Percentiles rank a stretch among this genome's conserved stretches.
Evolutionary conservation across 106 monocot genomes (phyloP).

Genomic region (Acorus calamus): DNA sequence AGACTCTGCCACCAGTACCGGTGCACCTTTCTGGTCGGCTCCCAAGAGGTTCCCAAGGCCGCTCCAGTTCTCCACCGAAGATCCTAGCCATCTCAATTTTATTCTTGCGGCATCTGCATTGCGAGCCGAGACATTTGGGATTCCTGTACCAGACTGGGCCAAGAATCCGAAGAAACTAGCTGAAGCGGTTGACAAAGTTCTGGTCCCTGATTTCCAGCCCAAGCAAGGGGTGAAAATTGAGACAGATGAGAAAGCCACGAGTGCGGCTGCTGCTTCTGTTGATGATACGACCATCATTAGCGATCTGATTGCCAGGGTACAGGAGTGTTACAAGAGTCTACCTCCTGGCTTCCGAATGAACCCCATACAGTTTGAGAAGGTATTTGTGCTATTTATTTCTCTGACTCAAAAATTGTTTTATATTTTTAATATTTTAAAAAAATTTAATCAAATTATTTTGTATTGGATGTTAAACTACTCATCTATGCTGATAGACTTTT

Average conservation of each 20-base stretch:
- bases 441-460: no score
- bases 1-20: constrained; percentile 61
- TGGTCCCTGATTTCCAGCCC: constrained; percentile 72
- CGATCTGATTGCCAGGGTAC: constrained; percentile 48
- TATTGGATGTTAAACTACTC: no score
- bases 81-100: constrained; percentile 62
- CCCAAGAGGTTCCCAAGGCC: constrained; percentile 80
- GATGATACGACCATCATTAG: constrained; percentile 67
- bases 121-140: constrained; percentile 71
- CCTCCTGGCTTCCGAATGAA: constrained; percentile 63
- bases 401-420: no score
- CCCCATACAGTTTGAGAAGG: constrained; percentile 91
- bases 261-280: constrained; percentile 43
- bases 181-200: constrained; percentile 44
- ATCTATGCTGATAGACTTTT: no score
- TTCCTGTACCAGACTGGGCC: constrained; percentile 67
- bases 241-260: constrained; percentile 83
- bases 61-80: constrained; percentile 53
- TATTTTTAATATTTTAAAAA: no score
- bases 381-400: not conserved
- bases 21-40: constrained; percentile 78
- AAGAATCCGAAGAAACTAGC: constrained; percentile 41
- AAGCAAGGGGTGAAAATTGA: constrained; percentile 68
- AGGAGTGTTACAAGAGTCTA: constrained; percentile 54
- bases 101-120: constrained; percentile 65